Conservation (phyloP, 495 filamentous ascomycete genomes). For the Penicillium bovifimosum region DNA sequence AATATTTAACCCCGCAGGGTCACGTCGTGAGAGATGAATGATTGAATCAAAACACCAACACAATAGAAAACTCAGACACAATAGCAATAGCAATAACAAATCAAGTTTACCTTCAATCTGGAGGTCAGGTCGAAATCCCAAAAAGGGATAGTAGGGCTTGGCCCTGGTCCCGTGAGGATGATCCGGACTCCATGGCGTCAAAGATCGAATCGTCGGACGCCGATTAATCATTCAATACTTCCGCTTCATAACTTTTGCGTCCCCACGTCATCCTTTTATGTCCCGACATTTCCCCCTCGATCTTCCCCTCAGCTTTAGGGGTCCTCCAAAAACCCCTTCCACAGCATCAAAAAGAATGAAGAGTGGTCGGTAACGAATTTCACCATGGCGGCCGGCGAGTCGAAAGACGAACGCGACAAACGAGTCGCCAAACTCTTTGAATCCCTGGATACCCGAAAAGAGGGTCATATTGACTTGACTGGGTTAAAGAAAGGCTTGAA, state of each 20-base stretch:
- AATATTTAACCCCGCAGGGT: not conserved
- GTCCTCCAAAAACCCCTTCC: not conserved
- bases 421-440: conserved; percentile 76
- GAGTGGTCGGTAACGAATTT: conserved; percentile 36
- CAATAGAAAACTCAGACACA: not conserved
- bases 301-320: not conserved
- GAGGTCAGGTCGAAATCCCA: conserved; percentile 16
- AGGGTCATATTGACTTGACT: conserved; percentile 74
- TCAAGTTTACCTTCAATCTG: not conserved
- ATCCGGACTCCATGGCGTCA: conserved; percentile 26
- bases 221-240: conserved; percentile 29
- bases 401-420: conserved; percentile 65
- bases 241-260: conserved; percentile 16
- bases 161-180: conserved; percentile 32
- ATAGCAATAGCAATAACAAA: not conserved
- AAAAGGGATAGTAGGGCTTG: conserved; percentile 36
- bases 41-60: not conserved
- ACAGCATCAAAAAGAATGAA: conserved; percentile 29
- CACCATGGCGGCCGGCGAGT: conserved; percentile 51
- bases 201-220: conserved; percentile 36
- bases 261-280: conserved; percentile 11
- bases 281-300: not conserved
- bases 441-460: conserved; percentile 66
- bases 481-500: conserved; percentile 77
- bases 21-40: not conserved